Evolutionary conservation across 306 rosid genomes (phyloP).

Genomic region (Castanea sativa): DNA sequence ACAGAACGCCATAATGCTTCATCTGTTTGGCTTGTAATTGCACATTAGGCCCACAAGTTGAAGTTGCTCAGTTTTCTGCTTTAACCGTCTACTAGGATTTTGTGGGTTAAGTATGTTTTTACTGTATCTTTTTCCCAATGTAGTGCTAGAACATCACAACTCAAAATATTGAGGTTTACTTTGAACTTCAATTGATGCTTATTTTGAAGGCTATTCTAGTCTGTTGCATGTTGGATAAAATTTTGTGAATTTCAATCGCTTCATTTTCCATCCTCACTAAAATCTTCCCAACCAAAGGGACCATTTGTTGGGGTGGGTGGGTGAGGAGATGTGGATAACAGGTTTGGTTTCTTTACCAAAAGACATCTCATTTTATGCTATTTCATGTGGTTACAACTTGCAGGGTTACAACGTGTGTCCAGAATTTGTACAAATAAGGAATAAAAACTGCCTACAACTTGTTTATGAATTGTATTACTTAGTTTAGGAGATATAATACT

Average conservation of each 20-base stretch:
- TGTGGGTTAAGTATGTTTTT: no score
- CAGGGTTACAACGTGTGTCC: neutral
- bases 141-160: neutral
- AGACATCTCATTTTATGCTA: neutral
- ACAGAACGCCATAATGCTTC: constrained; percentile 95
- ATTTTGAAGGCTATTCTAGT: neutral
- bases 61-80: neutral
- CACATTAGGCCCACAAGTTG: neutral
- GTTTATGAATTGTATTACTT: neutral
- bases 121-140: neutral
- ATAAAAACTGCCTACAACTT: neutral
- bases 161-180: neutral
- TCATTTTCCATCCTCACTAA: no score
- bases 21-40: constrained; percentile 61
- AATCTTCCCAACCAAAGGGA: no score
- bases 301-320: no score
- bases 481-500: constrained; percentile 18
- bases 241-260: no score
- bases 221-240: neutral
- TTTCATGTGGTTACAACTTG: neutral
- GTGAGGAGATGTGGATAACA: neutral
- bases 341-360: neutral
- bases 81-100: no score
- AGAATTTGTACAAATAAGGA: neutral
- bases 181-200: neutral